Conservation (phyloP, 2,329 filamentous ascomycete genomes). For the Colletotrichum chlorophyti region DNA sequence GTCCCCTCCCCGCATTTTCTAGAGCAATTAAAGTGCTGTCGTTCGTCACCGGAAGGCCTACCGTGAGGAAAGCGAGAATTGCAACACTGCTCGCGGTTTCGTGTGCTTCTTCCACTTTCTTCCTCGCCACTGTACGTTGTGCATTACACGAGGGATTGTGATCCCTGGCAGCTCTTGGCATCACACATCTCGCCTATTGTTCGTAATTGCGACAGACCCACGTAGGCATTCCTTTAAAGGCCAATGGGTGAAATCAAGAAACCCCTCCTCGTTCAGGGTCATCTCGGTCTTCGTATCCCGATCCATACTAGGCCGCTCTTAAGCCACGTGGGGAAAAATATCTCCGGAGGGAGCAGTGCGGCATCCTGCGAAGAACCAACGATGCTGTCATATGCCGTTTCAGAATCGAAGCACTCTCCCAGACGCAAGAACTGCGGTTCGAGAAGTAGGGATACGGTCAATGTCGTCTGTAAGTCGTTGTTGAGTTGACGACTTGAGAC, state of each 20-base stretch:
- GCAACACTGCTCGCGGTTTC: too few species aligned
- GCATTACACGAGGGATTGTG: too few species aligned
- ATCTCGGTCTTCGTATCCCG: conserved; percentile 16
- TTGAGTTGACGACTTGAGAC: too few species aligned
- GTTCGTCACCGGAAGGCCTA: neutral
- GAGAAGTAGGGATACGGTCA: too few species aligned
- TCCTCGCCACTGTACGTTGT: too few species aligned
- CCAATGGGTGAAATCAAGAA: neutral
- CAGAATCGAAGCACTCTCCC: conserved; percentile 6
- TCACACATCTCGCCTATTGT: neutral
- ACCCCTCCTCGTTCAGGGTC: neutral
- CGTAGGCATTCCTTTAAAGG: too few species aligned
- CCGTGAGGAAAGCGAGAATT: too few species aligned
- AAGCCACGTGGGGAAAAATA: conserved; percentile 19
- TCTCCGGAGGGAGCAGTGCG: neutral
- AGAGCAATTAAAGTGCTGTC: neutral
- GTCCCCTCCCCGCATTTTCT: conserved; percentile 1
- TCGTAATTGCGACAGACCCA: neutral
- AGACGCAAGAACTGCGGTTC: too few species aligned
- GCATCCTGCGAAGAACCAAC: neutral
- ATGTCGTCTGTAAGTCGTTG: too few species aligned
- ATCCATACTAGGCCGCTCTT: conserved; percentile 9
- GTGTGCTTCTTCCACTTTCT: neutral
- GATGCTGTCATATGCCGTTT: neutral
- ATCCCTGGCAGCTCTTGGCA: neutral